Evolutionary conservation across 2,329 filamentous ascomycete species (phyloP).

Genomic region (Cercospora zeina): DNA sequence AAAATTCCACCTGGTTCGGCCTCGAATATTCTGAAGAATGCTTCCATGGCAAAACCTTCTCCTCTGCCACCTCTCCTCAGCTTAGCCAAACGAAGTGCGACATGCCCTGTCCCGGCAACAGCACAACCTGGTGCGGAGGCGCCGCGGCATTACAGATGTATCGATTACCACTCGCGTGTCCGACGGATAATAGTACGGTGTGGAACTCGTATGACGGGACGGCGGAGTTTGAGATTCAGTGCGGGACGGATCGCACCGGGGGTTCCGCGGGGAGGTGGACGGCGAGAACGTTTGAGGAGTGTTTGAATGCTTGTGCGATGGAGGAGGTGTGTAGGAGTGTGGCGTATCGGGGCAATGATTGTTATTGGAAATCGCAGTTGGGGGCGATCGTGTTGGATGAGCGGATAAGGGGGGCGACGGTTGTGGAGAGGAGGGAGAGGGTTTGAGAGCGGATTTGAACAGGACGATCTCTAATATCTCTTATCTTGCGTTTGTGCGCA

Average conservation of each 20-base stretch:
- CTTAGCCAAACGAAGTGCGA: not conserved
- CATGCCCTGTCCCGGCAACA: conserved; percentile 3
- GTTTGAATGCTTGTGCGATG: conserved; percentile 13
- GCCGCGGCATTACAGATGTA: conserved; percentile 4
- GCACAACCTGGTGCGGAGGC: conserved; percentile 5
- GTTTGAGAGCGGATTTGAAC: too few species aligned
- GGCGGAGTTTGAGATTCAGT: conserved; percentile 4
- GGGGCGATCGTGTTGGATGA: not conserved
- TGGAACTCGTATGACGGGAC: conserved; percentile 12
- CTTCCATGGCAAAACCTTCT: conserved; percentile 14
- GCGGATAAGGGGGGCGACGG: not conserved
- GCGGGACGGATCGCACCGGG: not conserved
- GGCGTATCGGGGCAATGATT: conserved; percentile 7
- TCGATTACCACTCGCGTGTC: not conserved
- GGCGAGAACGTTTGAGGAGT: conserved; percentile 8
- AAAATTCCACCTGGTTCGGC: conserved; percentile 30
- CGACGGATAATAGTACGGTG: not conserved
- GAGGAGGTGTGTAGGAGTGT: not conserved
- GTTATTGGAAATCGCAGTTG: conserved; percentile 12
- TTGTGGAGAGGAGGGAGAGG: conserved; percentile 1
- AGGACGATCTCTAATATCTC: too few species aligned
- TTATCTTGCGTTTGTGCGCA: too few species aligned
- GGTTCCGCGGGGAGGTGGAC: not conserved
- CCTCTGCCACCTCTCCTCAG: not conserved
- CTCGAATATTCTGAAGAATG: conserved; percentile 39